A percentile compares a stretch with the other conserved stretches of the same genome.
These are phyloP conservation scores for Crataegus laevigata DNA, from an alignment of 306 rosid genomes.

Conservation along the genomic window DNA sequence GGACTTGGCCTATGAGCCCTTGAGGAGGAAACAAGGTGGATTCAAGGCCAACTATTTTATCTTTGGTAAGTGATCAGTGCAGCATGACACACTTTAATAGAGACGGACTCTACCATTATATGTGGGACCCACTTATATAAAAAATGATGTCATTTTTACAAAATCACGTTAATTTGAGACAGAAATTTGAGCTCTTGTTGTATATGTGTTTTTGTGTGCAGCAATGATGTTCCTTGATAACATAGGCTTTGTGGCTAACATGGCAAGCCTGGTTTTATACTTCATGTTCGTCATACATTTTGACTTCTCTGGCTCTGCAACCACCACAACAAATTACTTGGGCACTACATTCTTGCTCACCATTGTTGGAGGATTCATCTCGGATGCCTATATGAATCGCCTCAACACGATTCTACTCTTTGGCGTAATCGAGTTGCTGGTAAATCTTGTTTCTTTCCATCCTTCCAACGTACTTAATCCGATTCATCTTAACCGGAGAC, in stretches of 20 bases:
- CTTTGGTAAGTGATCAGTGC: neutral
- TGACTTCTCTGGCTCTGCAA: conserved; percentile 34
- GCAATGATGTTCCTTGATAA: conserved; percentile 31
- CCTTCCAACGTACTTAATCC: neutral
- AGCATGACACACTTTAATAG: neutral
- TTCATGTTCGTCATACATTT: conserved; percentile 28
- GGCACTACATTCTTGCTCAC: conserved; percentile 45
- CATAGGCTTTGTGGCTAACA: conserved; percentile 58
- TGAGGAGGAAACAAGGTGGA: neutral
- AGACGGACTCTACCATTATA: too few relatives aligned
- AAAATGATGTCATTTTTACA: too few relatives aligned
- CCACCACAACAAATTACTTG: conserved; percentile 46
- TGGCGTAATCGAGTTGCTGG: conserved; percentile 36
- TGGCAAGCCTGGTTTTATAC: conserved; percentile 50
- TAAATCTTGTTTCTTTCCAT: conserved; percentile 7
- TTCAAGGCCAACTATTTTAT: conserved; percentile 12
- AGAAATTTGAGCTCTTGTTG: neutral
- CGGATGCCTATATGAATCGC: conserved; percentile 45
- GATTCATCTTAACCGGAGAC: neutral
- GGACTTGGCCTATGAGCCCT: neutral
- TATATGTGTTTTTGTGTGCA: neutral
- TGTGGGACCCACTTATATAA: neutral
- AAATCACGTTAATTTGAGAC: neutral
- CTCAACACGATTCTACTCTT: conserved; percentile 54
- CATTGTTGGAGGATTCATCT: conserved; percentile 50